Base-by-base conservation (phyloP, 768 basidiomycete species). In the Termitomyces sp. region DNA sequence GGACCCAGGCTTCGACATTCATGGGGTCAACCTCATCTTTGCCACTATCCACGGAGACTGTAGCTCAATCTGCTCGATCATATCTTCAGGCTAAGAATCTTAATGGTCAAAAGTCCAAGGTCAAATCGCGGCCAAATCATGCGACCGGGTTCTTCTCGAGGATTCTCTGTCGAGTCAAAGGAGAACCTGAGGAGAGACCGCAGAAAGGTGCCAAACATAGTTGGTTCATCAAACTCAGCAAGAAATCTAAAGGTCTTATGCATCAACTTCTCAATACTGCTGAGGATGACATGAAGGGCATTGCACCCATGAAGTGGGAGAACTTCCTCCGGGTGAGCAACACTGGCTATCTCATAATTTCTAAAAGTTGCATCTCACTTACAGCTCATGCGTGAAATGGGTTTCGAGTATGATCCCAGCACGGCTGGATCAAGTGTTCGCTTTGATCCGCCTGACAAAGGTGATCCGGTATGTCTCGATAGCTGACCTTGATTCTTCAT, bases 361-460 rank as follows among this genome's bases (percentile, higher is more conserved):
- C 43, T 16, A 34, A 34, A 42, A 1, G 25, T 45, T 11, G 37
- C 38, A 38, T 9, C 53, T 55, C 9, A 40, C 40, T 54, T 34
- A 43, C 62, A 91, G 90, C 71, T 89, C 37, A 89, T 92, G 89
- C 72, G 75, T 37, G 87, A 87, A 46, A 84, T 92, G 82, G 90
- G 90, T 35, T 92, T 92, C 69, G 71, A 72, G 3, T 86, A 85
- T 62, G 84, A 85, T 65, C 86, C 86, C 5, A 83, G 83, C 58
- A 89, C 89, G 2, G 89, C 90, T 19, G 90, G 90, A 2, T 91
- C 89, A 10, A 89, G 88, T 67, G 90, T 92, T 35, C 81, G 89
- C 37, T 92, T 92, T 65, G 84, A 89, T 68, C 90, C 90, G 47
- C 90, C 88, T 17, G 74, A 84, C 62, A 64, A 66, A 45, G 69